These are phyloP conservation scores for Amauroascus verrucosus DNA, from an alignment of 2,329 filamentous ascomycete species.

Conservation along the genomic window DNA sequence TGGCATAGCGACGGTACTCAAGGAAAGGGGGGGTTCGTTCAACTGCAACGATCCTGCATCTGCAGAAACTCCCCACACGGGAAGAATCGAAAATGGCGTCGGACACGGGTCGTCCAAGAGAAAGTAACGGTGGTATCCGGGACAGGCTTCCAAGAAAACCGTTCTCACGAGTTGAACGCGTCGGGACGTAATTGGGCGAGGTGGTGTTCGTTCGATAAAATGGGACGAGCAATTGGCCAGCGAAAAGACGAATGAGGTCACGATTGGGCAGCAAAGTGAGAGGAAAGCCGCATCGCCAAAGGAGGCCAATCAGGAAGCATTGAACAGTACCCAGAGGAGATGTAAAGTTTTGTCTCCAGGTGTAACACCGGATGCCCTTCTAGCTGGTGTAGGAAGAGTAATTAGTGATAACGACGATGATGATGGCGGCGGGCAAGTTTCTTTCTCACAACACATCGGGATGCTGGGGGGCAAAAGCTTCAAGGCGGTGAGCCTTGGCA, in stretches of 20 bases:
- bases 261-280: conserved; percentile 9
- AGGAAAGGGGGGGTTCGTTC: not conserved
- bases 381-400: not conserved
- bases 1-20: conserved; percentile 10
- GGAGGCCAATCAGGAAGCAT: conserved; percentile 2
- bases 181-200: conserved; percentile 8
- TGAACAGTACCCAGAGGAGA: not conserved
- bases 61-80: conserved; percentile 1
- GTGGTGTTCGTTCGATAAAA: conserved; percentile 1
- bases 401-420: not conserved
- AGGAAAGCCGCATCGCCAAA: conserved; percentile 1
- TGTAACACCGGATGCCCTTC: not conserved
- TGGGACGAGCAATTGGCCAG: conserved; percentile 4
- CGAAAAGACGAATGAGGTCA: conserved; percentile 10
- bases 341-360: not conserved
- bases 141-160: not conserved
- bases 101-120: not conserved
- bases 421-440: not conserved
- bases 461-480: conserved; percentile 7
- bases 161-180: not conserved
- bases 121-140: not conserved
- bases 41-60: conserved; percentile 3
- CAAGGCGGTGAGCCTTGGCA: conserved; percentile 12
- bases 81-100: not conserved
- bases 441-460: not conserved